Percentiles rank a stretch among this genome's conserved stretches.
phyloP scores from a whole-genome alignment of 192 early-diverging fungal genomes.

The Backusella tuberculispora region DNA sequence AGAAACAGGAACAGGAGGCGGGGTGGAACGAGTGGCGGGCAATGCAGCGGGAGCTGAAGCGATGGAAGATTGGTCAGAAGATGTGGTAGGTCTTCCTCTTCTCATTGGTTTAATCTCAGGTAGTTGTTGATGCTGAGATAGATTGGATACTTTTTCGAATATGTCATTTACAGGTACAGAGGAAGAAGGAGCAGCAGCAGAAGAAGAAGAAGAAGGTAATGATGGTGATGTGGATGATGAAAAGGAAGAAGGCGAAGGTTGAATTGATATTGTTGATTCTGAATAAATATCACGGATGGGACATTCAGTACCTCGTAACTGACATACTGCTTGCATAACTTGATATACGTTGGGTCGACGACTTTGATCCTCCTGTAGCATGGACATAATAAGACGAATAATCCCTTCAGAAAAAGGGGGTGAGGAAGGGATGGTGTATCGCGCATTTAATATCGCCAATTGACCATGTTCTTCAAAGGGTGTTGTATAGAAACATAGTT shows the following conservation, averaged over 20 bases:
- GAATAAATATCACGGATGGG: slow-evolving; percentile 56
- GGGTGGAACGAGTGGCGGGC: too few relatives aligned
- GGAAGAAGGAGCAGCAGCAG: slow-evolving; percentile 15
- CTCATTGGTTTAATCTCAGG: slow-evolving; percentile 83
- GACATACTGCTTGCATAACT: slow-evolving; percentile 67
- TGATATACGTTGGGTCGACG: slow-evolving; percentile 83
- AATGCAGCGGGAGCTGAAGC: slow-evolving; percentile 2
- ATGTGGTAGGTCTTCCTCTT: slow-evolving; percentile 79
- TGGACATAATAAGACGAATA: slow-evolving; percentile 64
- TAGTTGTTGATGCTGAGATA: slow-evolving; percentile 41
- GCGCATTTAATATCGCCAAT: slow-evolving; percentile 86
- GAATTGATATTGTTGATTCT: neutral
- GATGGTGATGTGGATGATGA: slow-evolving; percentile 39
- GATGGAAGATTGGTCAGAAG: slow-evolving; percentile 24
- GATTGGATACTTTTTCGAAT: slow-evolving; percentile 37
- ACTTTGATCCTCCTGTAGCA: slow-evolving; percentile 78
- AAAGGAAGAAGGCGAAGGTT: slow-evolving; percentile 13
- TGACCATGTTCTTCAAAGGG: slow-evolving; percentile 93
- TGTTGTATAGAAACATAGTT: slow-evolving; percentile 93
- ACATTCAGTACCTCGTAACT: slow-evolving; percentile 62
- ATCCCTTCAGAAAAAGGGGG: slow-evolving; percentile 71
- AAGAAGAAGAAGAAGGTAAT: slow-evolving; percentile 24
- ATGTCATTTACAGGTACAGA: slow-evolving; percentile 40
- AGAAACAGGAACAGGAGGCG: too few relatives aligned
- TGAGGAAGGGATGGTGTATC: slow-evolving; percentile 75